These are phyloP conservation scores for Bacidia gigantensis DNA, from an alignment of 495 filamentous ascomycete genomes.

Conservation along the genomic window DNA sequence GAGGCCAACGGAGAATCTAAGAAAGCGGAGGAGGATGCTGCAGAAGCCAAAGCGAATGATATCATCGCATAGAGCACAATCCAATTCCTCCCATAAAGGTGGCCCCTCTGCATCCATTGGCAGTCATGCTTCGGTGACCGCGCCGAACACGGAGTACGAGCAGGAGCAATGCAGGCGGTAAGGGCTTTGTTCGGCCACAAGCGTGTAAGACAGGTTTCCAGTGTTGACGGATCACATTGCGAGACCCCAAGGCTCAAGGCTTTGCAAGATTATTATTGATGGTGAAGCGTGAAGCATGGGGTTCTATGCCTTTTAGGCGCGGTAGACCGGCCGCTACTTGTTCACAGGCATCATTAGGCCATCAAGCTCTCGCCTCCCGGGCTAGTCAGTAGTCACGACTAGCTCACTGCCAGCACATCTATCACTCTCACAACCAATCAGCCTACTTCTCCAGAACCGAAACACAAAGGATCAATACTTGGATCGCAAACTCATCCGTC, in stretches of 20 bases:
- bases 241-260: neutral
- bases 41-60: constrained; percentile 21
- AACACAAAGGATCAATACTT: neutral
- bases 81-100: no score
- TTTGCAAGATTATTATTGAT: neutral
- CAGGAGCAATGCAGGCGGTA: no score
- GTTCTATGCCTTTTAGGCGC: no score
- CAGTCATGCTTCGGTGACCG: no score
- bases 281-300: no score
- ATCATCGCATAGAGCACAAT: constrained; percentile 16
- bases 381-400: no score
- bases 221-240: neutral
- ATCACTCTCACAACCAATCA: constrained; percentile 1
- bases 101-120: no score
- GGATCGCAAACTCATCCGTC: neutral
- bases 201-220: no score
- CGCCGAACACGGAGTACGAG: no score
- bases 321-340: neutral
- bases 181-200: no score
- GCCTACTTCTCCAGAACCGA: neutral
- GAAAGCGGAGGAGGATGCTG: constrained; percentile 15
- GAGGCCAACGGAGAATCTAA: constrained; percentile 20
- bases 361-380: no score
- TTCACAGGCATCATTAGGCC: no score
- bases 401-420: neutral